Base-by-base conservation (phyloP, 805 yeast genomes). In the Cyberlindnera petersonii region DNA sequence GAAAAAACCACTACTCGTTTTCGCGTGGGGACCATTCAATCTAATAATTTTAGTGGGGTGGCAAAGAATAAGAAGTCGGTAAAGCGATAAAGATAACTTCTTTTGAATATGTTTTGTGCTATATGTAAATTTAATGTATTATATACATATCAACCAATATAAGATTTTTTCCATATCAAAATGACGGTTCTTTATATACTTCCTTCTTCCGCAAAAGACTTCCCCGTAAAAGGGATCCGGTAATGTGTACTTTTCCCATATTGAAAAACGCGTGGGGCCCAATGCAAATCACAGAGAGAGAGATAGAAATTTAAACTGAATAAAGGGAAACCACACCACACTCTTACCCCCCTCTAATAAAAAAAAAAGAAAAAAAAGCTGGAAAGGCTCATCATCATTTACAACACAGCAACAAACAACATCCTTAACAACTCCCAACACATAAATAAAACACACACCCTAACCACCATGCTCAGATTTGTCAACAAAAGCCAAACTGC, bases 381-480 rank as follows among this genome's bases (percentile, higher is more conserved):
- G n/a, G n/a, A n/a, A n/a, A n/a, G n/a, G 33, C 33, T 31, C 33
- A 31, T 31, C 33, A 30, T 24, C 19, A 20, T 17, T 21, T 8
- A 17, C 19, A 16, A 28, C 21, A 28, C 20, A 8, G 6, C 21
- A 15, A 5, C 16, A 9, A 13, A 14, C 32, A 30, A 5, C 19
- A 22, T 26, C 20, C 31, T 16, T 16, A 7, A 15, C 8, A 16
- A 26, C n/a, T 22, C 39, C 9, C 17, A 23, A 16, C 9, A 5
- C 5, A 7, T 19, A 5, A 18, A 11, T 15, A 33, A 22, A 3
- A 11, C 26, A 17, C 31, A 18, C 5, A 11, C 20, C 18, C 20
- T 4, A 30, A 19, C 10, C 31, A 24, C 6, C 20, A 51, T 51
- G 56, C 54, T 51, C 31, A 49, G 54, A 49, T 35, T 38, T 33